phyloP scores from a whole-genome alignment of 2,329 filamentous ascomycete species.

The Apiospora koreana region DNA sequence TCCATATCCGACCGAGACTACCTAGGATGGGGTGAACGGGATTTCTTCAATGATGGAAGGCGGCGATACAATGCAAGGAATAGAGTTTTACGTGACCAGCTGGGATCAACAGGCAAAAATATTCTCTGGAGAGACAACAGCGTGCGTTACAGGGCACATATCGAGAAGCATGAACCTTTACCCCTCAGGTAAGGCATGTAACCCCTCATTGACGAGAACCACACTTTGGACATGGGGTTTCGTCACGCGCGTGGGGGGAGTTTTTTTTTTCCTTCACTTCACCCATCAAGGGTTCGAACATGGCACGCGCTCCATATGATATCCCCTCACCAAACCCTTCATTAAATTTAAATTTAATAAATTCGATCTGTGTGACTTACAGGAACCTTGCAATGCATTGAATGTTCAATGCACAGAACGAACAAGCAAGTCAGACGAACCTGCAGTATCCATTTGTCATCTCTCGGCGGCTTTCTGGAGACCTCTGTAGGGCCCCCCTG shows the following conservation, averaged over 20 bases:
- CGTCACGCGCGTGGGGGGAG: background rate
- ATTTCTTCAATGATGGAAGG: background rate
- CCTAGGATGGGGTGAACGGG: background rate
- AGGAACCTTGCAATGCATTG: background rate
- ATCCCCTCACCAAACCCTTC: constrained; percentile 17
- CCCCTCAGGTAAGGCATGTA: constrained; percentile 9
- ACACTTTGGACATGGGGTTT: background rate
- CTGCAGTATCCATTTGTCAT: constrained; percentile 8
- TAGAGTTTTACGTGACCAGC: background rate
- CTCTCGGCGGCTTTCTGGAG: constrained; percentile 10
- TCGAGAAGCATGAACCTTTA: background rate
- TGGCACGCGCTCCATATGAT: constrained; percentile 19
- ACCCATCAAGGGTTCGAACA: constrained; percentile 19
- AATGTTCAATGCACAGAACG: background rate
- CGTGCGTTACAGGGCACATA: background rate
- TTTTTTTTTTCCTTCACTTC: background rate
- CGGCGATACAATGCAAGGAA: background rate
- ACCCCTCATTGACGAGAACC: background rate
- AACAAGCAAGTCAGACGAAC: background rate
- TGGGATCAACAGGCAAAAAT: background rate
- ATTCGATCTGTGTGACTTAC: background rate
- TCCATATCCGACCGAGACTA: background rate
- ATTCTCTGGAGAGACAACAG: background rate
- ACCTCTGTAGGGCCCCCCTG: background rate
- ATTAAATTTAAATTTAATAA: background rate